Evolutionary conservation across 208 protist genomes (phyloP), one percentile per base, ranked within the genome.

Genomic region (Phytomonas sp.): DNA sequence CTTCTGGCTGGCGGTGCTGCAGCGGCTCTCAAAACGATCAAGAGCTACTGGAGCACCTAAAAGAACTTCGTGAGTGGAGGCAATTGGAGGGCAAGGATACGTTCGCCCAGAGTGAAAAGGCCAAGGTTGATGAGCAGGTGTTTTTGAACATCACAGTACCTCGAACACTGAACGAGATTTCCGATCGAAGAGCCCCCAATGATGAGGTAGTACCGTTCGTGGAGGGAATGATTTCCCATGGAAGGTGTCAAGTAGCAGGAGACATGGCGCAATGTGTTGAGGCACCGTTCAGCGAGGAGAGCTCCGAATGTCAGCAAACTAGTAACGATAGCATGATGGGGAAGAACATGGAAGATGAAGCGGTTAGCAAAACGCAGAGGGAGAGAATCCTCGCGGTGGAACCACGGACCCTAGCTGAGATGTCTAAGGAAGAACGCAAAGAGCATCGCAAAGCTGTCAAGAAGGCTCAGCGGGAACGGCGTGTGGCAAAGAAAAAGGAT

Each of bases 351-450:
- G 34, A 45, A 6, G 64, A 68, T 26, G 72, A 60, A 4, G 71
- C 69, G 4, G 60, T 29, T 4, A 68, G 69, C 5, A 29, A 69
- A 23, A 40, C 63, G 16, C 40, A 34, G 26, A 74, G 69, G 59
- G 42, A 45, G 14, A 61, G 62, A 33, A 33, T 42, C 30, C 10
- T 74, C 1, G 67, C 62, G 19, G 67, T 72, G 37, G 59, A 31
- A 2, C 69, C 72, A 3, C 72, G 76, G 29, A 83, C 82, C 32
- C 70, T 95, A 37, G 78, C 87, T 0, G 77, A 91, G 31, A 95
- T 95, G 90, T 86, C 86, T 31, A 89, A 89, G 70, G 90, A 93
- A 66, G 86, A 95, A 73, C 86, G 87, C 32, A 93, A 90, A 76
- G 78, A 74, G 36, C 79, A 93, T 70, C 79, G 82, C 32, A 92